Percentiles rank a stretch among this genome's conserved stretches.
Evolutionary conservation across 2,329 filamentous ascomycete genomes (phyloP).

Genomic region (Tolypocladium amazonense): DNA sequence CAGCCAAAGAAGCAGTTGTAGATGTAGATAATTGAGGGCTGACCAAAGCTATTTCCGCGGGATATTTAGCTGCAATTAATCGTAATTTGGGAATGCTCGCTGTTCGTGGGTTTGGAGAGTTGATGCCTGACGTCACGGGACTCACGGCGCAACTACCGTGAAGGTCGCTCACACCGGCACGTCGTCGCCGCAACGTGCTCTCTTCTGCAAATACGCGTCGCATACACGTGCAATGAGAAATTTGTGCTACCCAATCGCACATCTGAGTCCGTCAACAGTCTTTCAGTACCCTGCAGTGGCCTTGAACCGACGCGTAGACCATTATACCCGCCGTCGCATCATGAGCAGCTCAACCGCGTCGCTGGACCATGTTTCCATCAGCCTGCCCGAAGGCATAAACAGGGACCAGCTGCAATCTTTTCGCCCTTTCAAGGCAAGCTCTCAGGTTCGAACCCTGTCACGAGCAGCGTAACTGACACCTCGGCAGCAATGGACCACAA

Average conservation of each 20-base stretch:
- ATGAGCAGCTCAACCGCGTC: not conserved
- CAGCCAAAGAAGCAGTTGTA: no score
- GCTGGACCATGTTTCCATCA: constrained; percentile 22
- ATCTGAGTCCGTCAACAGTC: not conserved
- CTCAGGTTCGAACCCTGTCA: not conserved
- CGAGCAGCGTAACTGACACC: constrained; percentile 4
- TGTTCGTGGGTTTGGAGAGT: not conserved
- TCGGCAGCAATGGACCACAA: constrained; percentile 36
- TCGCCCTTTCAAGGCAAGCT: constrained; percentile 33
- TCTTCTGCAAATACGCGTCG: not conserved
- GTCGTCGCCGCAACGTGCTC: not conserved
- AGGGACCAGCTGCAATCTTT: constrained; percentile 31
- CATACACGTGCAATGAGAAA: not conserved
- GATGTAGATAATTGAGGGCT: no score
- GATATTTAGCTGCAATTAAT: no score
- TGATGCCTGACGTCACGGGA: not conserved
- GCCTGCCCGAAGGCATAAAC: constrained; percentile 28
- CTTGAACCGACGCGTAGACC: not conserved
- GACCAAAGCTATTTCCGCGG: no score
- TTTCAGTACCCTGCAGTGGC: not conserved
- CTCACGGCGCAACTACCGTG: not conserved
- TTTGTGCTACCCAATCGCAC: not conserved
- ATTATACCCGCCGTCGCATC: not conserved
- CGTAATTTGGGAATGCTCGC: not conserved
- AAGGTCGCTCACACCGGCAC: not conserved